Evolutionary conservation across 129 eudicot genomes (phyloP).

Genomic region (Scalesia atractyloides): DNA sequence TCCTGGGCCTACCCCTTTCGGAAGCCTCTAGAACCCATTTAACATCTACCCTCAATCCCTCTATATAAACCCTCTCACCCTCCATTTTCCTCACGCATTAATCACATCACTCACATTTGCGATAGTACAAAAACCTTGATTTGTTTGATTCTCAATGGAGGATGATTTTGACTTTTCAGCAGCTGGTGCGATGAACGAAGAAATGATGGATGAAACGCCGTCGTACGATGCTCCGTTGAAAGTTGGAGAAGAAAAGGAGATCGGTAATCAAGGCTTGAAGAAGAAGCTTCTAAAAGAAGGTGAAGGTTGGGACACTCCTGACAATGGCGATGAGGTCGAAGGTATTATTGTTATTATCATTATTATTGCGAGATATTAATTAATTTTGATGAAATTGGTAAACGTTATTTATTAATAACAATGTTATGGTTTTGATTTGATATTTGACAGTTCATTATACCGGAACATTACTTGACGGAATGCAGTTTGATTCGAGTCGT

Average conservation of each 20-base stretch:
- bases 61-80: slow-evolving; percentile 13
- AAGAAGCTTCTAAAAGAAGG: slow-evolving; percentile 93
- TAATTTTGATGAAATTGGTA: background rate
- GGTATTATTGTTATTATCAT: slow-evolving; percentile 36
- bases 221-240: slow-evolving; percentile 52
- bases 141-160: slow-evolving; percentile 46
- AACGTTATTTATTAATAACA: background rate
- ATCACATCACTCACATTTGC: background rate
- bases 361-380: background rate
- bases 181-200: slow-evolving; percentile 54
- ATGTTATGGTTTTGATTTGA: background rate
- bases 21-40: slow-evolving; percentile 33
- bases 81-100: slow-evolving; percentile 1
- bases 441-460: slow-evolving; percentile 77
- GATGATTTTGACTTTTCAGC: slow-evolving; percentile 70
- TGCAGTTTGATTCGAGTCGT: slow-evolving; percentile 86
- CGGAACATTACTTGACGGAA: slow-evolving; percentile 90
- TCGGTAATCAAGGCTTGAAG: slow-evolving; percentile 75
- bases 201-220: slow-evolving; percentile 50
- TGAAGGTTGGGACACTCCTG: slow-evolving; percentile 86
- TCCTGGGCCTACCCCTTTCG: slow-evolving; percentile 23
- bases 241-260: slow-evolving; percentile 94
- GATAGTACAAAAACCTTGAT: too few relatives aligned
- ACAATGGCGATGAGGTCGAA: slow-evolving; percentile 89
- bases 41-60: background rate